Conservation (phyloP, 805 yeast genomes). For the Wickerhamiella cacticola region DNA sequence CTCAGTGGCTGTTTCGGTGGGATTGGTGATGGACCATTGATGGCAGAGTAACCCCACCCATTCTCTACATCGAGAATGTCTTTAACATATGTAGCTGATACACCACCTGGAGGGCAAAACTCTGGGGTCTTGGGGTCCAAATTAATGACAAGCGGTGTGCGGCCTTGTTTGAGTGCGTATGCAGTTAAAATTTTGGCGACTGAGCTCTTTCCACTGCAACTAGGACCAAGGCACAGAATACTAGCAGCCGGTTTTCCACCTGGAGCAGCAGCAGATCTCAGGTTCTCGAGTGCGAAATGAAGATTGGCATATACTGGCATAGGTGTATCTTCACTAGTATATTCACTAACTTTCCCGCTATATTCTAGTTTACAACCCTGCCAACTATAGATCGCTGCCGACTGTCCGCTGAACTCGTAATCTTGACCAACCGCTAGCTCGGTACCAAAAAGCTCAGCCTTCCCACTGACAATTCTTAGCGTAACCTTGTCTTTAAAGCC, state of each 20-base stretch:
- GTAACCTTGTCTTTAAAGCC: slow-evolving; percentile 39
- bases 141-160: slow-evolving; percentile 62
- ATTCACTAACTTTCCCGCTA: slow-evolving; percentile 35
- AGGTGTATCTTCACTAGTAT: slow-evolving; percentile 59
- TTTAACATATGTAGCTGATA: slow-evolving; percentile 73
- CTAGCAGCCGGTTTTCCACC: slow-evolving; percentile 26
- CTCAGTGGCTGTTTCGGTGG: slow-evolving; percentile 88
- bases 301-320: slow-evolving; percentile 53
- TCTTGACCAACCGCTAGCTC: slow-evolving; percentile 68
- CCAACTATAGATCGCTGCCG: slow-evolving; percentile 45
- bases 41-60: slow-evolving; percentile 67
- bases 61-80: slow-evolving; percentile 68
- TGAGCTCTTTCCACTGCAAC: slow-evolving; percentile 67
- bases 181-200: slow-evolving; percentile 55
- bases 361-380: slow-evolving; percentile 55
- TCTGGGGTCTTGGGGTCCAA: slow-evolving; percentile 64
- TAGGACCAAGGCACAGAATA: slow-evolving; percentile 64
- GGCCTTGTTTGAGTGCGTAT: slow-evolving; percentile 63
- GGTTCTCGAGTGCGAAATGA: slow-evolving; percentile 62
- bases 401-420: slow-evolving; percentile 44
- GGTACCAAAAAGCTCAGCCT: slow-evolving; percentile 86
- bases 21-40: slow-evolving; percentile 35
- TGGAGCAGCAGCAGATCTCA: slow-evolving; percentile 24
- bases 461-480: slow-evolving; percentile 49
- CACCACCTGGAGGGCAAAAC: slow-evolving; percentile 67